Base-by-base conservation (phyloP, 345 rosid species). In the Linum trigynum region DNA sequence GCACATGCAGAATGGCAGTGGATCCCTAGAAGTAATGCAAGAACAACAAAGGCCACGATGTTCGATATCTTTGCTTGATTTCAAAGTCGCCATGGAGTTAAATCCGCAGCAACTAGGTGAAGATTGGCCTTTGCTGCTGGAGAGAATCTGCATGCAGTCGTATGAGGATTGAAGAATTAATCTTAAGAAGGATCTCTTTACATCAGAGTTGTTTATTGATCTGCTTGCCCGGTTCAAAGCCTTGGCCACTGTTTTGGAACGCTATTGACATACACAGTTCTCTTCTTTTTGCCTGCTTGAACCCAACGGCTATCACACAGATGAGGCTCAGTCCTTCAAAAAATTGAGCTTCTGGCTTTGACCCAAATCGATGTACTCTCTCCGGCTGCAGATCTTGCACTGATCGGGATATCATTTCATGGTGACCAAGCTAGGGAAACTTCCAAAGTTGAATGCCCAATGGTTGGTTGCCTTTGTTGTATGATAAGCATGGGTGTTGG, bases 91-190 rank as follows among this genome's bases (percentile, higher is more conserved):
- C 32, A 39, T 17, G 40, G 61, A 15, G 17, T 53, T 40, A 45
- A 55, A 57, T 57, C 84, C 83, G 48, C 84, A 71, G 65, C 80
- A 76, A 56, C 87, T 79, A 6, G 81, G 83, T 37, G 84, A 76
- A 73, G 74, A 78, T 61, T 78, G 87, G 83, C 80, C 83, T 39
- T 61, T 71, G 80, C 66, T 75, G 71, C 72, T 78, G 67, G 87
- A 80, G 79, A 80, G 73, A 77, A 80, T 76, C 39, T 75, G 68
- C 45, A 17, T 60, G 38, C 62, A 57, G 62, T 59, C 66, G 12
- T 71, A 65, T 8, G 67, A 73, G 16, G 75, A 72, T 59, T 71
- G 68, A 72, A 63, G 58, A 50, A 32, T 32, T 57, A 35, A 65
- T 43, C 50, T 39, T 61, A 36, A 59, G 63, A 16, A 65, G 62